Conservation (phyloP, 179 eudicot species). For the Amaranthus tricolor region DNA sequence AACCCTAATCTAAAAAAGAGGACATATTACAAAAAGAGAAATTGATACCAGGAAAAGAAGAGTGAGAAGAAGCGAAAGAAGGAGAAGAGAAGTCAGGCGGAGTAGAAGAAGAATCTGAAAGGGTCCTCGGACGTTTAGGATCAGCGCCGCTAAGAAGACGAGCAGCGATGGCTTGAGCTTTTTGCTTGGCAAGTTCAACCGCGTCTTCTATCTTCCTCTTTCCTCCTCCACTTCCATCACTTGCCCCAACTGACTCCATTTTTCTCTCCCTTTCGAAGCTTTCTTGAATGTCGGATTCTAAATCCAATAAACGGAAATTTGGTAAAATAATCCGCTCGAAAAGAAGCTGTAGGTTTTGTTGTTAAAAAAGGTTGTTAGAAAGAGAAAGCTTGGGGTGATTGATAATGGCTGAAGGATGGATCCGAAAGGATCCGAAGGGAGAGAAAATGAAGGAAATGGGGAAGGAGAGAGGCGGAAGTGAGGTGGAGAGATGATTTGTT, state of each 20-base stretch:
- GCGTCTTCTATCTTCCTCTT: slow-evolving; percentile 46
- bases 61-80: slow-evolving; percentile 13
- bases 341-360: too few relatives aligned
- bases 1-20: neutral
- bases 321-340: too few relatives aligned
- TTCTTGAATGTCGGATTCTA: slow-evolving; percentile 5
- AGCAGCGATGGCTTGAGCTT: slow-evolving; percentile 76
- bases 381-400: neutral
- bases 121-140: slow-evolving; percentile 53
- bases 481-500: neutral
- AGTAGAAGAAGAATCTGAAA: slow-evolving; percentile 7
- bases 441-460: neutral
- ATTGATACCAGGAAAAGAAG: slow-evolving; percentile 19
- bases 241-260: neutral
- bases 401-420: neutral
- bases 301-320: too few relatives aligned
- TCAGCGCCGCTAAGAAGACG: slow-evolving; percentile 52
- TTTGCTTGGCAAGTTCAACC: slow-evolving; percentile 68
- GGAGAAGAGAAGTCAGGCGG: slow-evolving; percentile 13
- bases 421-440: neutral
- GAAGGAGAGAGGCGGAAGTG: neutral
- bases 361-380: neutral
- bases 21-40: neutral
- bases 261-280: neutral
- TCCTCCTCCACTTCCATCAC: slow-evolving; percentile 8